Conservation (phyloP, 2,329 filamentous ascomycete species). For the Claviceps monticola region DNA sequence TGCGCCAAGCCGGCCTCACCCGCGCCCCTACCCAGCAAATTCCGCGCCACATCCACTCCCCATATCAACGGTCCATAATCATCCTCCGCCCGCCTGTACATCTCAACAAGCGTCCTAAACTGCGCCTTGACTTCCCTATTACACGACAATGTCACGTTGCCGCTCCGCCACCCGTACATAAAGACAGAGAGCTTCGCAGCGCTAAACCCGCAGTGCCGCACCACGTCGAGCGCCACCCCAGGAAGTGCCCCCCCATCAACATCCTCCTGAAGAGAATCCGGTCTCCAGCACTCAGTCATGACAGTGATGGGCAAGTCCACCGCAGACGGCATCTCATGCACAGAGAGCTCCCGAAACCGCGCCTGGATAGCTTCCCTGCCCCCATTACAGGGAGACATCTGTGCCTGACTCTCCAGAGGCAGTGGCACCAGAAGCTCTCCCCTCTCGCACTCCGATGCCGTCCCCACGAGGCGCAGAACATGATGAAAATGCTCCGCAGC, state of each 20-base stretch:
- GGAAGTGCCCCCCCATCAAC: constrained; percentile 17
- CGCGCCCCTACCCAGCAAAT: constrained; percentile 12
- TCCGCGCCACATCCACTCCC: constrained; percentile 21
- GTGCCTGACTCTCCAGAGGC: background rate
- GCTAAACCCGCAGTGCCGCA: constrained; percentile 18
- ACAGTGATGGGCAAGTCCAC: constrained; percentile 23
- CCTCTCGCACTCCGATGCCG: constrained; percentile 21
- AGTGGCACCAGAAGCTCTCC: constrained; percentile 20
- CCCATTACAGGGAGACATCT: too few species aligned
- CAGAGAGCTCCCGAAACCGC: constrained; percentile 20
- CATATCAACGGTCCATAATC: constrained; percentile 21
- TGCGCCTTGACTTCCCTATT: constrained; percentile 27
- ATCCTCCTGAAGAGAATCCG: constrained; percentile 12
- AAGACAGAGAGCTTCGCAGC: constrained; percentile 25
- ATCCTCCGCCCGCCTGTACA: constrained; percentile 13
- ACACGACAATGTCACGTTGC: constrained; percentile 23
- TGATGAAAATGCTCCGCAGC: constrained; percentile 26
- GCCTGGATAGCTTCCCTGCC: constrained; percentile 5
- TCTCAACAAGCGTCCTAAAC: constrained; percentile 21
- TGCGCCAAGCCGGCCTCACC: too few species aligned
- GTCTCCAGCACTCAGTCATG: constrained; percentile 15
- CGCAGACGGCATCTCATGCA: constrained; percentile 16
- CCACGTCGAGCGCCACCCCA: constrained; percentile 20
- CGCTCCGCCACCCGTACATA: constrained; percentile 24
- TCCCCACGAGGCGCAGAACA: constrained; percentile 23